These are phyloP conservation scores for Cryptosporidium sp. DNA, from an alignment of 169 alveolate species.

Conservation along the genomic window DNA sequence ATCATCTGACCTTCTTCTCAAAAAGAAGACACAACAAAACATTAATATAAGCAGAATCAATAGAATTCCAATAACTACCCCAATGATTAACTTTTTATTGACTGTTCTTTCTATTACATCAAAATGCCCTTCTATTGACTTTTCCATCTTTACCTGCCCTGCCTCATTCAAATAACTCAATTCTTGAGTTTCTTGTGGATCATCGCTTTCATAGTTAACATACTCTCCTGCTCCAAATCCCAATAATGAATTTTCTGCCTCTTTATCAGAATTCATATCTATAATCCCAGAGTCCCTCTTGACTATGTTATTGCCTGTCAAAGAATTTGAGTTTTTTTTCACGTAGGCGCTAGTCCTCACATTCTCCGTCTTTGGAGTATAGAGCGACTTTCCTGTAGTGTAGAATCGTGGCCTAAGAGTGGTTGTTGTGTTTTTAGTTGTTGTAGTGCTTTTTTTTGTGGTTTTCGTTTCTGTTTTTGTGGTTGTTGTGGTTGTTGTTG, in stretches of 20 bases:
- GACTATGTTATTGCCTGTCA: neutral
- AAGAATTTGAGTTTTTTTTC: slow-evolving; percentile 1
- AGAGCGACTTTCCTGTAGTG: neutral
- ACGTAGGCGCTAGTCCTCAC: slow-evolving; percentile 44
- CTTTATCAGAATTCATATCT: neutral
- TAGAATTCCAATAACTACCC: slow-evolving; percentile 8
- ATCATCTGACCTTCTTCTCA: slow-evolving; percentile 5
- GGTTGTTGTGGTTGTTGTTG: slow-evolving; percentile 1
- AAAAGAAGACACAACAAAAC: slow-evolving; percentile 15
- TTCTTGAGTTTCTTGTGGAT: neutral
- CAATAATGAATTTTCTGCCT: slow-evolving; percentile 28
- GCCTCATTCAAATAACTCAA: neutral
- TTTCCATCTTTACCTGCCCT: neutral
- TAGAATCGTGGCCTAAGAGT: neutral
- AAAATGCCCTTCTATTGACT: neutral
- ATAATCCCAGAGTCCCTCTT: neutral
- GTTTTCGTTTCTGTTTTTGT: neutral
- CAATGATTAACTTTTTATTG: neutral
- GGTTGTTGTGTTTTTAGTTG: neutral
- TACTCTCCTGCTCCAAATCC: slow-evolving; percentile 75
- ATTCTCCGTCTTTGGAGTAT: slow-evolving; percentile 23
- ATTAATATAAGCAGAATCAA: neutral
- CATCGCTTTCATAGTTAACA: neutral
- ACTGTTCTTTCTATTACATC: neutral
- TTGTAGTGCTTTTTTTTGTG: neutral